Percentiles rank a stretch among this genome's conserved stretches.
These are phyloP conservation scores for Aspergillus fischeri DNA, from an alignment of 2,329 filamentous ascomycete genomes.

Conservation along the genomic window DNA sequence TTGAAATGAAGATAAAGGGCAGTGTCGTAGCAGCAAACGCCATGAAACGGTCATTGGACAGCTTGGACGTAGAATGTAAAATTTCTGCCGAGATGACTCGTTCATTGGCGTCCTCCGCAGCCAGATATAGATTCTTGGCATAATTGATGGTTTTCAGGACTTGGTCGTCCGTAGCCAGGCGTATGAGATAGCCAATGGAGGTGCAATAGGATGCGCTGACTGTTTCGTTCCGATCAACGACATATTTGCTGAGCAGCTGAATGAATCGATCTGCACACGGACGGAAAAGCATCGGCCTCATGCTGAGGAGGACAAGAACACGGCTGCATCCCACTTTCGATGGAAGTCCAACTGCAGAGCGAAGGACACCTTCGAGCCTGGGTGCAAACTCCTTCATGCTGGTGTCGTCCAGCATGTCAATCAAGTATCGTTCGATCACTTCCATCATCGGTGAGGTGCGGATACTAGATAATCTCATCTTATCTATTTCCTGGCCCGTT, in stretches of 20 bases:
- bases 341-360: slow-evolving; percentile 81
- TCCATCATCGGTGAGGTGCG: slow-evolving; percentile 86
- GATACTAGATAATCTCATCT: slow-evolving; percentile 74
- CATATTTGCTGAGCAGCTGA: slow-evolving; percentile 71
- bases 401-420: slow-evolving; percentile 74
- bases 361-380: slow-evolving; percentile 72
- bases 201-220: slow-evolving; percentile 86
- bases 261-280: slow-evolving; percentile 74
- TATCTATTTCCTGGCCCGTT: slow-evolving; percentile 85
- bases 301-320: slow-evolving; percentile 78
- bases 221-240: slow-evolving; percentile 89
- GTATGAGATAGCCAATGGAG: slow-evolving; percentile 79
- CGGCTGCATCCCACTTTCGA: slow-evolving; percentile 89
- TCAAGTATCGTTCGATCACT: slow-evolving; percentile 74
- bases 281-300: slow-evolving; percentile 68
- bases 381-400: slow-evolving; percentile 73
- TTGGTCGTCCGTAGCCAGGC: slow-evolving; percentile 56
- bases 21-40: slow-evolving; percentile 69
- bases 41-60: slow-evolving; percentile 84
- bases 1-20: slow-evolving; percentile 82
- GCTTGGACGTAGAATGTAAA: slow-evolving; percentile 75
- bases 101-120: slow-evolving; percentile 70
- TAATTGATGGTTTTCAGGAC: slow-evolving; percentile 53
- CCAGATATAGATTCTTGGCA: slow-evolving; percentile 70
- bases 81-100: slow-evolving; percentile 77